Base-by-base conservation (phyloP, 2,329 filamentous ascomycete genomes). In the Colletotrichum karsti region DNA sequence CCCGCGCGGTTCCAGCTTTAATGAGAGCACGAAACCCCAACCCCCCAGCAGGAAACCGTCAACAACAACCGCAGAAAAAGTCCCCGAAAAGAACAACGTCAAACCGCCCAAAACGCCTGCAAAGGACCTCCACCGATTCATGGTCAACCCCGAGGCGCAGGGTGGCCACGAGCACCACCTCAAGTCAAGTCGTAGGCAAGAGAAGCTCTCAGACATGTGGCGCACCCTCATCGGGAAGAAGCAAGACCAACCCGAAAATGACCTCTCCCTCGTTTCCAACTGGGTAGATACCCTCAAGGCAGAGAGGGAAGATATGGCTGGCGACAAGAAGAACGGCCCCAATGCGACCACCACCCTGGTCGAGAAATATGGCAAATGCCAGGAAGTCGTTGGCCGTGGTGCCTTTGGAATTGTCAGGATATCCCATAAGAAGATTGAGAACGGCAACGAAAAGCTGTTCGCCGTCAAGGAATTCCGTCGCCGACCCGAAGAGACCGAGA, bases 381-480 rank as follows among this genome's bases (percentile, higher is more conserved):
- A 98, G 77, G 96, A 99, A 79, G 91, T 99, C 35, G 94, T 99
- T 24, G 96, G 96, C 20, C 93, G 95, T 39, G 96, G 96, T 69
- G 96, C 96, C 44, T 99, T 99, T 79, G 96, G 96, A 64, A 97
- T 99, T 71, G 96, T 99, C 71, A 90, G 96, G 69, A 97, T 98
- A 79, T 97, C 95, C 15, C 96, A 98, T 88, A 99, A 99, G 83
- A 92, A 94, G 69, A 88, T 97, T 69, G 92, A 94, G 13, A 93
- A 91, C 74, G 92, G 94, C 73, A 91, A 88, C 74, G 96, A 98
- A 82, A 95, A 97, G 82, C 87, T 99, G 9, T 99, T 96, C 76
- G 96, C 96, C 39, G 95, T 99, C 77, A 99, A 99, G 82, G 96
- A 99, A 80, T 99, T 99, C 82, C 93, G 95, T 67, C 92, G 95